phyloP scores from a whole-genome alignment of 345 rosid species.

The Eucalyptus curtisii region DNA sequence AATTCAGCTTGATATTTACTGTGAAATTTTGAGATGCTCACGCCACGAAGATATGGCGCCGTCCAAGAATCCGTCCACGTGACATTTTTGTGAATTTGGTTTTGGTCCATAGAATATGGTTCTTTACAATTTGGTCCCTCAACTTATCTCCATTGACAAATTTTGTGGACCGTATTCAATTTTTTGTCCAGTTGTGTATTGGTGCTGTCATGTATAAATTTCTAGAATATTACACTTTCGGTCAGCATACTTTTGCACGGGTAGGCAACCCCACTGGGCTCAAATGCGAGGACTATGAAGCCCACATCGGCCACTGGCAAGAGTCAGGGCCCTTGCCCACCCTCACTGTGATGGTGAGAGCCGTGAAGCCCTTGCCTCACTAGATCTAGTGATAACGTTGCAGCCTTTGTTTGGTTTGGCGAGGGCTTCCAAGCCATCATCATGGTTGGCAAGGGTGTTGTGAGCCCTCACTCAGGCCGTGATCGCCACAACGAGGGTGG shows the following conservation, averaged over 20 bases:
- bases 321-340: too few species aligned
- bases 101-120: not conserved
- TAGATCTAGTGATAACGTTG: too few species aligned
- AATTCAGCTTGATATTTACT: not conserved
- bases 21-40: not conserved
- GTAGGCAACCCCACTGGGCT: too few species aligned
- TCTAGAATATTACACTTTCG: not conserved
- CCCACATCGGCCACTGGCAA: too few species aligned
- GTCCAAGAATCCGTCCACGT: not conserved
- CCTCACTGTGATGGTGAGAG: too few species aligned
- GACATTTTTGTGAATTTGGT: not conserved
- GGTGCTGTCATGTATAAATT: not conserved
- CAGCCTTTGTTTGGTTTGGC: too few species aligned
- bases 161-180: not conserved
- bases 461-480: rapidly evolving
- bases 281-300: too few species aligned
- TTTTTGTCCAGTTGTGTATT: not conserved
- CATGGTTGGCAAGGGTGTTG: too few species aligned
- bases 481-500: too few species aligned
- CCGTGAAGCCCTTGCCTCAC: too few species aligned
- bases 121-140: not conserved
- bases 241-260: not conserved
- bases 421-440: too few species aligned
- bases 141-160: not conserved
- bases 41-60: too few species aligned